phyloP scores from a whole-genome alignment of 495 filamentous ascomycete species.

The Hypoxylon lenormandii region DNA sequence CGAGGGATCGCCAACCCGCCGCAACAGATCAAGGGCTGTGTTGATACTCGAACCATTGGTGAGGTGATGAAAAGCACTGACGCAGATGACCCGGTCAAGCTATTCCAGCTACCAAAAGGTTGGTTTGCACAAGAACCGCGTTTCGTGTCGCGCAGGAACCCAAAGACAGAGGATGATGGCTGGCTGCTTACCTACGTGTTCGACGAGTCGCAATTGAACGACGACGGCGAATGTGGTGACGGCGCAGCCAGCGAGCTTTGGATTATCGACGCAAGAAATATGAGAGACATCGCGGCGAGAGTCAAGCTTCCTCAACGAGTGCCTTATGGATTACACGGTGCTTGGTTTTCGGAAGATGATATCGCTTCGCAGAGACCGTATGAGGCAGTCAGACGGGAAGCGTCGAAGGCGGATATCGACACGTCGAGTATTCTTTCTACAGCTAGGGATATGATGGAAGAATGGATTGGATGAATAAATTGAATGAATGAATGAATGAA shows the following conservation, averaged over 20 bases:
- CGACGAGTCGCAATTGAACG: conserved; percentile 64
- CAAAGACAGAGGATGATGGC: conserved; percentile 66
- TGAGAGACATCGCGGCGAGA: conserved; percentile 67
- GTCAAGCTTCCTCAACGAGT: conserved; percentile 71
- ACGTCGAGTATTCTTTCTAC: conserved; percentile 30
- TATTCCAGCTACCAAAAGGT: conserved; percentile 67
- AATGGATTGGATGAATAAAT: conserved; percentile 29
- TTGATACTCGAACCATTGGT: conserved; percentile 64
- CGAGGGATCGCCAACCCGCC: conserved; percentile 58
- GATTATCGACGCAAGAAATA: conserved; percentile 70
- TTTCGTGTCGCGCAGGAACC: conserved; percentile 65
- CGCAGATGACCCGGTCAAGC: conserved; percentile 65
- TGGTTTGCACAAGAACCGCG: conserved; percentile 74
- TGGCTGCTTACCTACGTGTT: conserved; percentile 72
- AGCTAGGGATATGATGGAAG: conserved; percentile 36
- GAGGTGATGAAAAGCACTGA: conserved; percentile 59
- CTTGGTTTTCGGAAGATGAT: conserved; percentile 71
- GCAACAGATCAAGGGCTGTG: conserved; percentile 62
- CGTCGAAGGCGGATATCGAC: conserved; percentile 22
- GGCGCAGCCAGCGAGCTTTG: conserved; percentile 70
- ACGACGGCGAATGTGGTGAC: conserved; percentile 55
- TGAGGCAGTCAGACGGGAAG: conserved; percentile 36
- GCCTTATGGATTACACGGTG: conserved; percentile 74
- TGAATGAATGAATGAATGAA: no score
- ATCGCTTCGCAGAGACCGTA: conserved; percentile 58